These are phyloP conservation scores for Hortiboletus campestris DNA, from an alignment of 768 basidiomycete species.

Conservation along the genomic window DNA sequence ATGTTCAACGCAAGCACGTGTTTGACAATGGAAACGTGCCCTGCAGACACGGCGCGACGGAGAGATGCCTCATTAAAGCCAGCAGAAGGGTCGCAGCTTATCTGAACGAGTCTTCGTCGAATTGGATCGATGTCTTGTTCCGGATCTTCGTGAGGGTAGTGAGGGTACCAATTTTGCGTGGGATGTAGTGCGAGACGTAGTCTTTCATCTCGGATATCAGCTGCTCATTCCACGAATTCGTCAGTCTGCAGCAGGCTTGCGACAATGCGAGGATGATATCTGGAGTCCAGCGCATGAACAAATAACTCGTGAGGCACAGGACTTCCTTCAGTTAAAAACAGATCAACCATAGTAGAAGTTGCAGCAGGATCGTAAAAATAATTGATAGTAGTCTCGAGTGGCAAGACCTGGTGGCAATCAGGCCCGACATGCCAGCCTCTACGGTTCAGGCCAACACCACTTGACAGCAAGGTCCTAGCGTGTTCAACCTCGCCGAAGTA, in stretches of 20 bases:
- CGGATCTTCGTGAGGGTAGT: too few species aligned
- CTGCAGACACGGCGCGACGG: neutral
- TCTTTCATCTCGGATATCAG: neutral
- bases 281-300: fast-evolving
- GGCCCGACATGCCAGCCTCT: neutral
- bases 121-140: neutral
- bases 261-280: neutral
- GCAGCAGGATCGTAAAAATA: too few species aligned
- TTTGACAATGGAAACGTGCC: neutral
- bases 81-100: neutral
- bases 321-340: neutral
- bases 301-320: neutral
- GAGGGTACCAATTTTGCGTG: too few species aligned
- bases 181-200: neutral
- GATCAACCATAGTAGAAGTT: neutral
- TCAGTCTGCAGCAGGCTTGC: constrained; percentile 11
- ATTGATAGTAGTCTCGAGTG: neutral
- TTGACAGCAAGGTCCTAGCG: neutral
- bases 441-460: neutral
- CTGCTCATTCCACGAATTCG: constrained; percentile 15
- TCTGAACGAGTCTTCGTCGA: constrained; percentile 1
- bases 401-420: neutral
- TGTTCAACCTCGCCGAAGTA: neutral
- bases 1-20: neutral
- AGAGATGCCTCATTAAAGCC: neutral